Conservation (phyloP, 768 basidiomycete genomes). For the Dentipellis sp. region DNA sequence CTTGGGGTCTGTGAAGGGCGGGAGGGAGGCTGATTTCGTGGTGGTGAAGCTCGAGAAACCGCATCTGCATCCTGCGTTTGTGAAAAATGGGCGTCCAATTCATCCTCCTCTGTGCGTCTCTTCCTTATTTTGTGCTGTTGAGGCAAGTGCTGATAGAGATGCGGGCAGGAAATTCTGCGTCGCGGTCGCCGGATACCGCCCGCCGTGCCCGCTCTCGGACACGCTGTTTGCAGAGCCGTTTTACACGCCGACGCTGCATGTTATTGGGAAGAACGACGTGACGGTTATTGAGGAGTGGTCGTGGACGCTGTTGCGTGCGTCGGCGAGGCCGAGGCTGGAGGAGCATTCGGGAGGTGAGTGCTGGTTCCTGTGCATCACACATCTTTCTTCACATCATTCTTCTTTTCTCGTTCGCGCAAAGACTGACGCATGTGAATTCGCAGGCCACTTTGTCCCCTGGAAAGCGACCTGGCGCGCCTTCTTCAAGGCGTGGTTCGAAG, state of each 20-base stretch:
- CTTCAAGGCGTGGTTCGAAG: constrained; percentile 52
- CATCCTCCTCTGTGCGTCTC: constrained; percentile 63
- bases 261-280: constrained; percentile 67
- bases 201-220: constrained; percentile 34
- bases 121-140: background rate
- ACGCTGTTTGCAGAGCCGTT: constrained; percentile 43
- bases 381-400: background rate
- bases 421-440: background rate
- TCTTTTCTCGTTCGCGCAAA: no score
- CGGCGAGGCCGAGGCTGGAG: constrained; percentile 53
- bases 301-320: constrained; percentile 42
- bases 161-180: constrained; percentile 57
- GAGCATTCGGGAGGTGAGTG: constrained; percentile 69
- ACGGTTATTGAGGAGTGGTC: constrained; percentile 68
- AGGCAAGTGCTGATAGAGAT: constrained; percentile 1
- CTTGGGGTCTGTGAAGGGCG: constrained; percentile 1
- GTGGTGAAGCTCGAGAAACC: constrained; percentile 42
- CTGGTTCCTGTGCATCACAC: background rate
- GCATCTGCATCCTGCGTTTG: constrained; percentile 42
- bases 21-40: constrained; percentile 1
- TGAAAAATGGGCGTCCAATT: constrained; percentile 51
- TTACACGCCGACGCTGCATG: constrained; percentile 67
- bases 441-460: constrained; percentile 81
- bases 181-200: constrained; percentile 64
- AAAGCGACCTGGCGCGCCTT: constrained; percentile 72